These are phyloP conservation scores for Trametes gibbosa DNA, from an alignment of 768 basidiomycete species.

Conservation along the genomic window DNA sequence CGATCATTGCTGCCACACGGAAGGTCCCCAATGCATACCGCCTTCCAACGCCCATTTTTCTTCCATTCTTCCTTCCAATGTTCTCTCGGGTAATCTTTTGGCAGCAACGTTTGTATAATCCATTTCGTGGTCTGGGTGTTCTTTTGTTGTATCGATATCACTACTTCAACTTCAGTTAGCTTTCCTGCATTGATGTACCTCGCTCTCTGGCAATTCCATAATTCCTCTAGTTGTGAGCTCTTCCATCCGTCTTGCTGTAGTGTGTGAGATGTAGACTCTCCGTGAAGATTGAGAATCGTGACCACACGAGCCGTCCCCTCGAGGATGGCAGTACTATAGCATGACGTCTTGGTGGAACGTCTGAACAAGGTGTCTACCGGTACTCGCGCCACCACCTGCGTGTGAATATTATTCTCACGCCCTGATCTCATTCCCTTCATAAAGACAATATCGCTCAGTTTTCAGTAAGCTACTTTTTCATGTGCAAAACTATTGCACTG, in stretches of 20 bases:
- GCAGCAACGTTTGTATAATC: conserved; percentile 11
- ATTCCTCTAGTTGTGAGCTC: neutral
- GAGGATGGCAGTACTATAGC: no score
- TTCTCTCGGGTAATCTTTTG: neutral
- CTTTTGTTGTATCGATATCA: conserved; percentile 13
- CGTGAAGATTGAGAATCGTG: no score
- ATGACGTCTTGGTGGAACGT: no score
- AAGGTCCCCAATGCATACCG: conserved; percentile 7
- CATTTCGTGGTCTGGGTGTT: neutral
- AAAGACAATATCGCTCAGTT: no score
- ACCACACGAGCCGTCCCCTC: no score
- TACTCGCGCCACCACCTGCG: no score
- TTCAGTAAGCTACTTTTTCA: no score
- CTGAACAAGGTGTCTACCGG: no score
- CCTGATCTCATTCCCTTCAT: no score
- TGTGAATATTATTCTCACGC: no score
- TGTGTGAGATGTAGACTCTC: no score
- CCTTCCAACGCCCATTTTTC: conserved; percentile 7
- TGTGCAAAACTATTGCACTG: no score
- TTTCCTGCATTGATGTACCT: neutral
- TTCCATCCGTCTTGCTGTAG: neutral
- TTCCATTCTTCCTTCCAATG: neutral
- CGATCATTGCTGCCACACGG: conserved; percentile 12
- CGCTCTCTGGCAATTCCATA: neutral
- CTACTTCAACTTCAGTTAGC: neutral